These are phyloP conservation scores for Mytilinidion resinicola DNA, from an alignment of 495 filamentous ascomycete species.

Conservation along the genomic window DNA sequence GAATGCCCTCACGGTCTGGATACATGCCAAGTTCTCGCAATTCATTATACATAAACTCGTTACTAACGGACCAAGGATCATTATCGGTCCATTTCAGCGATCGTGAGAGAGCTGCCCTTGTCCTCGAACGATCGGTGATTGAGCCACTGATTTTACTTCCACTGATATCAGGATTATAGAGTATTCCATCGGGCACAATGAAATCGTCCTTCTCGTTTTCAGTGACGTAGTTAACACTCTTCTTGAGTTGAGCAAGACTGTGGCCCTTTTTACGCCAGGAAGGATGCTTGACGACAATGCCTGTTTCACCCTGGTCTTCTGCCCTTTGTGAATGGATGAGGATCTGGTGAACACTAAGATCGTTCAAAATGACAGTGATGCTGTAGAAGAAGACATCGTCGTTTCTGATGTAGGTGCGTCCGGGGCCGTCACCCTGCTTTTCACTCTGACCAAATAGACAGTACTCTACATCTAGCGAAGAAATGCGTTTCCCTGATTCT, in stretches of 20 bases:
- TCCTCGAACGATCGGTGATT: background rate
- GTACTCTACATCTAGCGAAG: background rate
- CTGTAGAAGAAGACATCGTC: constrained; percentile 22
- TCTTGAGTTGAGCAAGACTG: background rate
- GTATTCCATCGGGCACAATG: constrained; percentile 22
- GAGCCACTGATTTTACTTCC: background rate
- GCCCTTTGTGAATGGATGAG: constrained; percentile 6
- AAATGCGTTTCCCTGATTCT: background rate
- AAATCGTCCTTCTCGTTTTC: constrained; percentile 19
- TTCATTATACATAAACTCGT: constrained; percentile 1
- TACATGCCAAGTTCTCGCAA: background rate
- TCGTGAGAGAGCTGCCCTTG: no score
- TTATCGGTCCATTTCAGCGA: background rate
- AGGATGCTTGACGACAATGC: background rate
- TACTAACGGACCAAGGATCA: background rate
- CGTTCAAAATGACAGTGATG: constrained; percentile 9
- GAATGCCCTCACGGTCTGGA: background rate
- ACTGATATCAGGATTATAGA: background rate
- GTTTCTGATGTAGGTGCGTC: constrained; percentile 6
- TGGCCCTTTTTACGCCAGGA: background rate
- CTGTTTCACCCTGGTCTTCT: background rate
- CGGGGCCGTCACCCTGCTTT: background rate
- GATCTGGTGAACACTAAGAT: constrained; percentile 14
- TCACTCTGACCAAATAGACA: no score
- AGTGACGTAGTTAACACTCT: no score